Conservation (phyloP, 2,329 filamentous ascomycete species). For the Salinomyces thailandicus region DNA sequence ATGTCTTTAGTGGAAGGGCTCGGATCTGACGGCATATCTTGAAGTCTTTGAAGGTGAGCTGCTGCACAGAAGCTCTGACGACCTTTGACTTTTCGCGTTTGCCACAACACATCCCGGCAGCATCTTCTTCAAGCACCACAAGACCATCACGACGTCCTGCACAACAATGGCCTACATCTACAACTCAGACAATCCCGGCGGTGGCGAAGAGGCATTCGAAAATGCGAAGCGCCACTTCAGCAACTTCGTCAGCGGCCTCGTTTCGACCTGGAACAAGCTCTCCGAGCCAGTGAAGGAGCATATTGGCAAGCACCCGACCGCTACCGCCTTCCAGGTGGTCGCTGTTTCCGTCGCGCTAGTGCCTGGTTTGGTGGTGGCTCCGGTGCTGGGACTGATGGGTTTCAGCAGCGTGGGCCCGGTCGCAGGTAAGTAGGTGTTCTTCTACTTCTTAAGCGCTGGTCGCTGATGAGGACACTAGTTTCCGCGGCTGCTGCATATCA, state of each 20-base stretch:
- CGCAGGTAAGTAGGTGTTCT: slow-evolving; percentile 5
- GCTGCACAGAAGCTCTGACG: no score
- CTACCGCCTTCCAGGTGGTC: slow-evolving; percentile 5
- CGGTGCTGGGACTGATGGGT: slow-evolving; percentile 5
- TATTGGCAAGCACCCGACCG: slow-evolving; percentile 6
- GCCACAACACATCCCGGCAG: no score
- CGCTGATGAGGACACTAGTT: slow-evolving; percentile 1
- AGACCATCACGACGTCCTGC: no score
- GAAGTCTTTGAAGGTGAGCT: no score
- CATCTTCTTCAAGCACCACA: no score
- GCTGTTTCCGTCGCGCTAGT: slow-evolving; percentile 2
- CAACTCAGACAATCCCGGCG: no score
- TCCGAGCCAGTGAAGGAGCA: slow-evolving; percentile 1
- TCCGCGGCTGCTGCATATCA: slow-evolving; percentile 4
- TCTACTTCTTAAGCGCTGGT: neutral
- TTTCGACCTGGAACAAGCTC: slow-evolving; percentile 5
- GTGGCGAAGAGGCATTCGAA: no score
- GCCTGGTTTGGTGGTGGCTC: slow-evolving; percentile 4
- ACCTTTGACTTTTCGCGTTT: no score
- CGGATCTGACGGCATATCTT: no score
- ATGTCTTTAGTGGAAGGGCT: no score
- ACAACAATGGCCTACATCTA: no score
- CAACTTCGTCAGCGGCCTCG: neutral
- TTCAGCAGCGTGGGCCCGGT: slow-evolving; percentile 6
- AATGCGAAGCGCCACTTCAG: slow-evolving; percentile 1